These are phyloP conservation scores for Hypoxylon sp. DNA, from an alignment of 2,329 filamentous ascomycete genomes.

Conservation along the genomic window DNA sequence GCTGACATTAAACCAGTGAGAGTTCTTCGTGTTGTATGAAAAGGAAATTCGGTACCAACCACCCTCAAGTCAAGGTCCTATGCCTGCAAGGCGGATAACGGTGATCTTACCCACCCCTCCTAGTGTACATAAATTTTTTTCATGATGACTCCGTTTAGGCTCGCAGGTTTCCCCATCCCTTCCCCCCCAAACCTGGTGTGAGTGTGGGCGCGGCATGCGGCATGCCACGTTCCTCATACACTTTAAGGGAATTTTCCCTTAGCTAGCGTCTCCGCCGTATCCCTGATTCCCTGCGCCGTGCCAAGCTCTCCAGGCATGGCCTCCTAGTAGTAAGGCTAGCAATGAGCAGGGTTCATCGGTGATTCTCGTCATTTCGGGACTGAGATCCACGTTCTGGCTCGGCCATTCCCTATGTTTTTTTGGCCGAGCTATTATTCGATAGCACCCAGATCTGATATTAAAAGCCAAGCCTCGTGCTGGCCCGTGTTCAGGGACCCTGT, in stretches of 20 bases:
- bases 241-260: constrained; percentile 41
- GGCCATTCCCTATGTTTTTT: constrained; percentile 44
- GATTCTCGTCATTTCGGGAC: constrained; percentile 45
- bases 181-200: constrained; percentile 32
- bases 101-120: constrained; percentile 39
- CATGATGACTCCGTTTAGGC: constrained; percentile 27
- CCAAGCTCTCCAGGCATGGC: constrained; percentile 36
- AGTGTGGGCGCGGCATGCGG: constrained; percentile 43
- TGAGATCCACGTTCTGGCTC: constrained; percentile 43
- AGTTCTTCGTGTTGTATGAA: constrained; percentile 22
- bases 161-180: constrained; percentile 39
- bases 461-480: constrained; percentile 34
- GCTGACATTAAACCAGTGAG: constrained; percentile 28
- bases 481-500: constrained; percentile 24
- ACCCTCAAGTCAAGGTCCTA: constrained; percentile 29
- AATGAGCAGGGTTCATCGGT: constrained; percentile 38
- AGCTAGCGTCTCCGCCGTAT: constrained; percentile 38
- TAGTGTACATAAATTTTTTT: constrained; percentile 19
- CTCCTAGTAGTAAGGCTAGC: constrained; percentile 42
- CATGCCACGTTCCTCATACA: constrained; percentile 44
- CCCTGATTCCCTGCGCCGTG: constrained; percentile 35
- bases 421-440: constrained; percentile 43
- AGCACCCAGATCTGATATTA: constrained; percentile 44
- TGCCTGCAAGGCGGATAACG: constrained; percentile 42
- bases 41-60: constrained; percentile 35